Conservation (phyloP, 1,284 basidiomycete genomes). For the Golubevia pallescens region DNA sequence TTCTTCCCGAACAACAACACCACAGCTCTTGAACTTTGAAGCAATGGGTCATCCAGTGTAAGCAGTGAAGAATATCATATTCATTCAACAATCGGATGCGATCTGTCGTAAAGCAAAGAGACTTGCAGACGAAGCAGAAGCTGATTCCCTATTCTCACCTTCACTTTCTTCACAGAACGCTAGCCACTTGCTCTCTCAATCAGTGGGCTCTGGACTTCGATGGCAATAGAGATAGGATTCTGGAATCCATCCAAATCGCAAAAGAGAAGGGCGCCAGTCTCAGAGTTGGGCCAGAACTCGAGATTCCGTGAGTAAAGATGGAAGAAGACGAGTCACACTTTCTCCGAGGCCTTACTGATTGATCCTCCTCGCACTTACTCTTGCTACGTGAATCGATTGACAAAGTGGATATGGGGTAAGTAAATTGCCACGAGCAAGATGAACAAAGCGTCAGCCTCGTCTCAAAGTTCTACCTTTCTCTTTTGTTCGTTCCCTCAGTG, state of each 20-base stretch:
- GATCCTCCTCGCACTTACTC: conserved; percentile 7
- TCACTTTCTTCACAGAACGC: conserved; percentile 22
- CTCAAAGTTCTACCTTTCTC: not conserved
- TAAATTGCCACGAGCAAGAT: not conserved
- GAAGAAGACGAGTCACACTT: too few species aligned
- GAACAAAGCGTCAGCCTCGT: not conserved
- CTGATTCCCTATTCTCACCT: not conserved
- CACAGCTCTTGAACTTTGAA: too few species aligned
- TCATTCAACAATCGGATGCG: too few species aligned
- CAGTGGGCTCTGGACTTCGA: conserved; percentile 96
- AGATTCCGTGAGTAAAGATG: conserved; percentile 77
- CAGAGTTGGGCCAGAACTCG: conserved; percentile 97
- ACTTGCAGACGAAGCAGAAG: too few species aligned
- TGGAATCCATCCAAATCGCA: conserved; percentile 84
- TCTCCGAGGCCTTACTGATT: too few species aligned
- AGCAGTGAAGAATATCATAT: too few species aligned
- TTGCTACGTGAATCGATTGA: too few species aligned
- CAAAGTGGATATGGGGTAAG: conserved; percentile 35
- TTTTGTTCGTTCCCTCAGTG: conserved; percentile 9
- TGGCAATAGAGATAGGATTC: conserved; percentile 80
- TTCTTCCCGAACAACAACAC: too few species aligned
- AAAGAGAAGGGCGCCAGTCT: conserved; percentile 87
- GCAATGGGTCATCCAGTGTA: too few species aligned
- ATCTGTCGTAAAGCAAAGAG: too few species aligned
- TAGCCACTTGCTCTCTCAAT: conserved; percentile 78